Evolutionary conservation across 2,329 filamentous ascomycete genomes (phyloP).

Genomic region (Aspergillus uvarum): DNA sequence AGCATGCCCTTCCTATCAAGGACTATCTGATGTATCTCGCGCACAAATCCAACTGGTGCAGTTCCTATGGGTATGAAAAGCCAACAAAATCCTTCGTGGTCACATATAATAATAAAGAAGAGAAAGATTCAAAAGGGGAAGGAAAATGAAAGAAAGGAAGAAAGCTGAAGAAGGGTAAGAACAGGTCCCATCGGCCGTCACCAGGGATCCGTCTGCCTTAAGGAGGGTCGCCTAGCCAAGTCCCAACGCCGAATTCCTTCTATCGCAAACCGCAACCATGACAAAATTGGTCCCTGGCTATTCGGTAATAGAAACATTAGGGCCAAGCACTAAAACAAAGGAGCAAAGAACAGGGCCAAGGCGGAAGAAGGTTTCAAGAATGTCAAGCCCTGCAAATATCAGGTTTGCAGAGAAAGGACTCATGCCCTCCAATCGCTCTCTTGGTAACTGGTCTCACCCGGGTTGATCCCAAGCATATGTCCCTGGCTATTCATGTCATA

Average conservation of each 20-base stretch:
- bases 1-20: not conserved
- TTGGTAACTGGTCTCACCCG: conserved; percentile 27
- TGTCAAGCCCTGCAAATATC: not conserved
- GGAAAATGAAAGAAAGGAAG: not conserved
- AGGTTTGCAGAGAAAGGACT: not conserved
- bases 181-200: conserved; percentile 11
- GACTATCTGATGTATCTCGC: conserved; percentile 4
- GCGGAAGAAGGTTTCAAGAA: conserved; percentile 2
- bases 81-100: conserved; percentile 20
- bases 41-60: conserved; percentile 13
- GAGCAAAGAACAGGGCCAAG: not conserved
- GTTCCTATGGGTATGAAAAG: conserved; percentile 23
- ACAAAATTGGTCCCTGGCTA: not conserved
- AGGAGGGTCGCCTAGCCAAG: conserved; percentile 18
- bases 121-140: not conserved
- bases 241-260: conserved; percentile 28
- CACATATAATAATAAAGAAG: conserved; percentile 16
- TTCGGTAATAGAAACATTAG: not conserved
- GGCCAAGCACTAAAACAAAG: not conserved
- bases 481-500: conserved; percentile 29
- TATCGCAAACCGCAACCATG: conserved; percentile 15
- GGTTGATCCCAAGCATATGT: conserved; percentile 33
- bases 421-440: conserved; percentile 32
- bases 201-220: not conserved
- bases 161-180: conserved; percentile 4